phyloP scores from a whole-genome alignment of 345 rosid genomes.

The Salix purpurea region DNA sequence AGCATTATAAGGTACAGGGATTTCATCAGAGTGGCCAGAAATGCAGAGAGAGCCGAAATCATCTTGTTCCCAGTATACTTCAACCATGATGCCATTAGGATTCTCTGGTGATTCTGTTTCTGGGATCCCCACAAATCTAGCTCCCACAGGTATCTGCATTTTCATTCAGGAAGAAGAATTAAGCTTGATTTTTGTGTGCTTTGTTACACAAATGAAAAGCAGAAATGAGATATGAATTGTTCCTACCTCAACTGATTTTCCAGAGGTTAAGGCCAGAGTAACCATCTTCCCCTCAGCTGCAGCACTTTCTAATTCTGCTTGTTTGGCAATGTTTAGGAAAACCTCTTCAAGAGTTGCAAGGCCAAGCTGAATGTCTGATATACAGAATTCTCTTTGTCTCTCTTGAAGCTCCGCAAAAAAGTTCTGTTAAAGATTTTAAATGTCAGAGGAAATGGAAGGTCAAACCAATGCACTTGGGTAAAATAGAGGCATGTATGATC shows the following conservation, averaged over 20 bases:
- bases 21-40: conserved; percentile 73
- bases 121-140: conserved; percentile 68
- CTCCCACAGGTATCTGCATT: conserved; percentile 78
- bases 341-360: conserved; percentile 96
- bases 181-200: background rate
- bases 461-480: no score
- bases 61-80: conserved; percentile 88
- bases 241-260: conserved; percentile 54
- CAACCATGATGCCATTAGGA: conserved; percentile 78
- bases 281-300: conserved; percentile 69
- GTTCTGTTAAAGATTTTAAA: conserved; percentile 27
- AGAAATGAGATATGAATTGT: background rate
- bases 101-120: conserved; percentile 58
- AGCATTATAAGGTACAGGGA: conserved; percentile 48
- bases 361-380: conserved; percentile 82
- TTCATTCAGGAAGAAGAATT: background rate
- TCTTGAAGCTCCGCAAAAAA: conserved; percentile 72
- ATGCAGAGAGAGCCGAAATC: conserved; percentile 81
- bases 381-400: conserved; percentile 55
- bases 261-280: conserved; percentile 61
- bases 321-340: conserved; percentile 85
- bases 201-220: background rate
- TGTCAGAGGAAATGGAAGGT: background rate
- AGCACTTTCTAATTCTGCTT: conserved; percentile 90
- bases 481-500: no score